Evolutionary conservation across 2,329 filamentous ascomycete genomes (phyloP).

Genomic region (Cercospora sp.): DNA sequence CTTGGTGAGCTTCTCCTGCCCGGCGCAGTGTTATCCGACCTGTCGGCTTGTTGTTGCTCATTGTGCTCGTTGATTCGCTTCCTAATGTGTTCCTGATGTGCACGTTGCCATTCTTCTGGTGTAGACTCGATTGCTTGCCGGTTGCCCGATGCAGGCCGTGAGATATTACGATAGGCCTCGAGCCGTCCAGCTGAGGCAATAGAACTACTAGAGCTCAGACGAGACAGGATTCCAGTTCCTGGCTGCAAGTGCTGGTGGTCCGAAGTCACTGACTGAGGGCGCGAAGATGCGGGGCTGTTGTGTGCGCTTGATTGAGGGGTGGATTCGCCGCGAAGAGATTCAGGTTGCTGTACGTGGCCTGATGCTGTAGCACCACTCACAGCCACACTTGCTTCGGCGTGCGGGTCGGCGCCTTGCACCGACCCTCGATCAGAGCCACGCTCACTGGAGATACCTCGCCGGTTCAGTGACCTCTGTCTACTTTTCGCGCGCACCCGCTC

Average conservation of each 20-base stretch:
- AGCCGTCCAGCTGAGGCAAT: slow-evolving; percentile 28
- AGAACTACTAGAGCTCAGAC: slow-evolving; percentile 34
- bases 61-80: slow-evolving; percentile 40
- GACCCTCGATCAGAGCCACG: slow-evolving; percentile 60
- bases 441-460: slow-evolving; percentile 64
- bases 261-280: slow-evolving; percentile 26
- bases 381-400: slow-evolving; percentile 63
- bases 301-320: slow-evolving; percentile 22
- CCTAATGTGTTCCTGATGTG: slow-evolving; percentile 38
- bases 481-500: slow-evolving; percentile 47
- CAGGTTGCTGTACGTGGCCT: slow-evolving; percentile 57
- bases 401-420: slow-evolving; percentile 62
- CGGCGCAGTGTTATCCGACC: slow-evolving; percentile 23
- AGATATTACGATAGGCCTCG: slow-evolving; percentile 19
- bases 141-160: slow-evolving; percentile 19
- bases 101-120: slow-evolving; percentile 37
- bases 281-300: slow-evolving; percentile 31
- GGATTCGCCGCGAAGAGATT: slow-evolving; percentile 45
- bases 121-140: slow-evolving; percentile 34
- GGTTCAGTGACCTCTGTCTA: slow-evolving; percentile 48
- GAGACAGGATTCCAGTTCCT: slow-evolving; percentile 26
- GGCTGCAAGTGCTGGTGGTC: slow-evolving; percentile 28
- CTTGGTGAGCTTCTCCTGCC: slow-evolving; percentile 24
- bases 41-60: slow-evolving; percentile 34
- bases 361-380: slow-evolving; percentile 63